phyloP scores from a whole-genome alignment of 106 monocot species.

The Phalaenopsis aphrodite region DNA sequence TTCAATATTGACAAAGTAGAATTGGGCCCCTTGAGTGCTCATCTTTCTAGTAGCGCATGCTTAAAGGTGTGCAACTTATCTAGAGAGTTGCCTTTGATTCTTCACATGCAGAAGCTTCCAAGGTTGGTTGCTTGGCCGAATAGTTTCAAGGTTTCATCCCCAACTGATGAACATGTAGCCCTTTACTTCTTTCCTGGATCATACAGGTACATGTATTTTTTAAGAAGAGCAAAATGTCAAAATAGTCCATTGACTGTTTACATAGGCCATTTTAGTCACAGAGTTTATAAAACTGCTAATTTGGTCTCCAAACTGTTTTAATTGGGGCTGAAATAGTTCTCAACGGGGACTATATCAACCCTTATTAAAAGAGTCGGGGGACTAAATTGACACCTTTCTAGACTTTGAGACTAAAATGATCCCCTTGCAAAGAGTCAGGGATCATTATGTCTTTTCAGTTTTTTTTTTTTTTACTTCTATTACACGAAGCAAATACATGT shows the following conservation, averaged over 20 bases:
- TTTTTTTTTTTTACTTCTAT: not conserved
- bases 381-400: too few relatives aligned
- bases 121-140: slow-evolving; percentile 24
- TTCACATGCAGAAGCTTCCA: slow-evolving; percentile 16
- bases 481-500: not conserved
- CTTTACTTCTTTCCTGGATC: slow-evolving; percentile 13
- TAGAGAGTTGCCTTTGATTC: slow-evolving; percentile 13
- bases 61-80: slow-evolving; percentile 5
- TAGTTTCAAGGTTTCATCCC: slow-evolving; percentile 18
- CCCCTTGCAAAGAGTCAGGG: too few relatives aligned
- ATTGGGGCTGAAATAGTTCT: too few relatives aligned
- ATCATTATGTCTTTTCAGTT: too few relatives aligned
- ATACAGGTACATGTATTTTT: slow-evolving; percentile 8
- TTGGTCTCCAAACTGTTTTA: too few relatives aligned
- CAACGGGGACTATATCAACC: too few relatives aligned
- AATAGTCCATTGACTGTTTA: too few relatives aligned
- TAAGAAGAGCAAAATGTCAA: not conserved
- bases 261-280: too few relatives aligned
- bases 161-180: slow-evolving; percentile 18
- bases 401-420: too few relatives aligned
- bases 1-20: slow-evolving; percentile 11
- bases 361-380: too few relatives aligned
- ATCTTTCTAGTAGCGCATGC: slow-evolving; percentile 23
- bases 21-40: slow-evolving; percentile 20
- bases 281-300: too few relatives aligned